These are phyloP conservation scores for Taiozyma onychis DNA, from an alignment of 1,139 yeast genomes.

Conservation along the genomic window DNA sequence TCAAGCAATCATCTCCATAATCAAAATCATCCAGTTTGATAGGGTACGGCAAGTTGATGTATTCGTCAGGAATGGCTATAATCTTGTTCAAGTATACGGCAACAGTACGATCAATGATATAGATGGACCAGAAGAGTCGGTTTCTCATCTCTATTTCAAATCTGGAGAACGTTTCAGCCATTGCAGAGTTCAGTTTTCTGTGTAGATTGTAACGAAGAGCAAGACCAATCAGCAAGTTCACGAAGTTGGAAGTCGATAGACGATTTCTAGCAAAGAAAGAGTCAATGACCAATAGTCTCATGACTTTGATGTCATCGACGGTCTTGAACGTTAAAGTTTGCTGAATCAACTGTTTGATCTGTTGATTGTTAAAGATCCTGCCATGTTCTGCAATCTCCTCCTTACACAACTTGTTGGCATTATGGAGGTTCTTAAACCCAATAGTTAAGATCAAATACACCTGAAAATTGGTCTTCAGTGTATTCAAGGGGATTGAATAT, in stretches of 20 bases:
- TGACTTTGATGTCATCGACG: constrained; percentile 17
- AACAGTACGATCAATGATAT: constrained; percentile 18
- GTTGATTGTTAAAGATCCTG: constrained; percentile 4
- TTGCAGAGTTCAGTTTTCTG: constrained; percentile 10
- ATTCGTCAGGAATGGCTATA: constrained; percentile 14
- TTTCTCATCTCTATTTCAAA: constrained; percentile 17
- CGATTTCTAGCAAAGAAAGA: constrained; percentile 18
- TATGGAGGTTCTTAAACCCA: constrained; percentile 16
- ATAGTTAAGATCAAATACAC: constrained; percentile 14
- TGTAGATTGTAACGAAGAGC: constrained; percentile 17
- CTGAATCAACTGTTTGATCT: constrained; percentile 9
- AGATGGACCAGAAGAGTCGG: constrained; percentile 20
- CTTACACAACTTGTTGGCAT: constrained; percentile 4
- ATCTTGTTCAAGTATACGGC: constrained; percentile 17
- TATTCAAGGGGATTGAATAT: constrained; percentile 2
- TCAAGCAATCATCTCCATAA: constrained; percentile 2
- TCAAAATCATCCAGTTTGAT: constrained; percentile 9
- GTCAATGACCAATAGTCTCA: constrained; percentile 16
- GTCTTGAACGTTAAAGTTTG: constrained; percentile 13
- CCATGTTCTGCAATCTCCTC: constrained; percentile 9
- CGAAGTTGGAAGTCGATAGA: constrained; percentile 16
- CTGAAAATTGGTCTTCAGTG: constrained; percentile 13
- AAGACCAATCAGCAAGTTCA: constrained; percentile 16
- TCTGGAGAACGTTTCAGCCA: constrained; percentile 5
- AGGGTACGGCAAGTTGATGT: constrained; percentile 17